phyloP scores from a whole-genome alignment of 1,284 basidiomycete species.

The Papiliotrema nemorosa region DNA sequence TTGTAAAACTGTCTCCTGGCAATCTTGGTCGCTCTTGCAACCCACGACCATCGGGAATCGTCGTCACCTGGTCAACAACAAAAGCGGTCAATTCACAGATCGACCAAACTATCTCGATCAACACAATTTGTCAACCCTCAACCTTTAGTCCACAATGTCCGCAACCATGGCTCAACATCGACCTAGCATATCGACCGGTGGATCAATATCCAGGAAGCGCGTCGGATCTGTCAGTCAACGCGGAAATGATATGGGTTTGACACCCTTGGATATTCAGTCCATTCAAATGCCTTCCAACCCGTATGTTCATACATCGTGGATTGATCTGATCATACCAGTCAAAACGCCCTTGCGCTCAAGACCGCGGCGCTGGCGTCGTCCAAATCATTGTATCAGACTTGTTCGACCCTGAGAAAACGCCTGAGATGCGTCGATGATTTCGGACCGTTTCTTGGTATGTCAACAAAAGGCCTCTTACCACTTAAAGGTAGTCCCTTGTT shows the following conservation, averaged over 20 bases:
- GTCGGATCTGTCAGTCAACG: slow-evolving; percentile 46
- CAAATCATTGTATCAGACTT: slow-evolving; percentile 46
- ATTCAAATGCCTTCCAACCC: slow-evolving; percentile 48
- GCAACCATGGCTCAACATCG: not conserved
- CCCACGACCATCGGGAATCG: not conserved
- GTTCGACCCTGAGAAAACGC: slow-evolving; percentile 40
- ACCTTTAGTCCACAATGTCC: too few species aligned
- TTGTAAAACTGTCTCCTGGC: slow-evolving; percentile 1
- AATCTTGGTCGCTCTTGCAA: not conserved
- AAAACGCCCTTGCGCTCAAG: slow-evolving; percentile 48
- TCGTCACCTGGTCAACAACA: not conserved
- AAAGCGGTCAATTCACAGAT: not conserved
- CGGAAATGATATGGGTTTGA: slow-evolving; percentile 29
- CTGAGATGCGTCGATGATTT: slow-evolving; percentile 45
- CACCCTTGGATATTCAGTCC: slow-evolving; percentile 43
- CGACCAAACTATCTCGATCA: too few species aligned
- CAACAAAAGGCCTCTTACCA: not conserved
- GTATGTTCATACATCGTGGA: slow-evolving; percentile 22
- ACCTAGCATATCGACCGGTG: slow-evolving; percentile 29
- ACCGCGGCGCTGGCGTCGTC: slow-evolving; percentile 47
- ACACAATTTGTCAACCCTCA: too few species aligned
- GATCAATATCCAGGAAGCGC: slow-evolving; percentile 39
- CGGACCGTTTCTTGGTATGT: slow-evolving; percentile 43
- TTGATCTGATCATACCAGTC: slow-evolving; percentile 16
- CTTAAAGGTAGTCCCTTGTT: not conserved